These are phyloP conservation scores for Thinopyrum elongatum DNA, from an alignment of 176 grass and related monocot species.

Conservation along the genomic window DNA sequence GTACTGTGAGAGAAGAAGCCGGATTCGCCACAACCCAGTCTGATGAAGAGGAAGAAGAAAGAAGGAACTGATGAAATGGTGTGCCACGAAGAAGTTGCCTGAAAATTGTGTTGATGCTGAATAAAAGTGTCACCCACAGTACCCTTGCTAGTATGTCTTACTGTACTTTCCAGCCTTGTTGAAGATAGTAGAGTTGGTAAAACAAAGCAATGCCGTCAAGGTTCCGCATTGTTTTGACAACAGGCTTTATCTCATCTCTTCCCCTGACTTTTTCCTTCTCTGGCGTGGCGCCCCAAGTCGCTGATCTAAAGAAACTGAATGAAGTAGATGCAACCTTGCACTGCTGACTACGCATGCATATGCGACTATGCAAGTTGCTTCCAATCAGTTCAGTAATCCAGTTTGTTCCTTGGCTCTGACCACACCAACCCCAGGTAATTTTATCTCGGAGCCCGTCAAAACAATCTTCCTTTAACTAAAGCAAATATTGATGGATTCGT, in stretches of 20 bases:
- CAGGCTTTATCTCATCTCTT: too few species aligned
- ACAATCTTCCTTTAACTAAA: too few species aligned
- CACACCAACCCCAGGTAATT: too few species aligned
- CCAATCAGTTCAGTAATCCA: background rate
- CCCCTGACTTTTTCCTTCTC: background rate
- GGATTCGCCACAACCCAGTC: background rate
- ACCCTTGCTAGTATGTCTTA: background rate
- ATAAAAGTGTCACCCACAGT: background rate
- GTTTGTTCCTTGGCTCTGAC: background rate
- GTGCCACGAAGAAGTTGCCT: background rate
- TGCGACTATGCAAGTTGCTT: background rate
- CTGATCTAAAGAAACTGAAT: background rate
- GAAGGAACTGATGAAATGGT: background rate
- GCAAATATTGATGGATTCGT: too few species aligned
- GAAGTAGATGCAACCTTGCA: too few species aligned
- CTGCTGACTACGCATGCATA: too few species aligned
- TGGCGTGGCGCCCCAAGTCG: background rate
- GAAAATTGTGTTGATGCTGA: background rate
- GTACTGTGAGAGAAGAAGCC: background rate
- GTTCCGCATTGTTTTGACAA: too few species aligned
- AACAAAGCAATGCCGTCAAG: too few species aligned
- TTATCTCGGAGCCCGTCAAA: too few species aligned
- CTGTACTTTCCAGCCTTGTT: too few species aligned
- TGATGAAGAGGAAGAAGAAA: background rate
- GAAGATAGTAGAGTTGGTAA: too few species aligned